A percentile compares a stretch with the other conserved stretches of the same genome.
Conservation (phyloP, 495 filamentous ascomycete species). For the Neurospora terricola region DNA sequence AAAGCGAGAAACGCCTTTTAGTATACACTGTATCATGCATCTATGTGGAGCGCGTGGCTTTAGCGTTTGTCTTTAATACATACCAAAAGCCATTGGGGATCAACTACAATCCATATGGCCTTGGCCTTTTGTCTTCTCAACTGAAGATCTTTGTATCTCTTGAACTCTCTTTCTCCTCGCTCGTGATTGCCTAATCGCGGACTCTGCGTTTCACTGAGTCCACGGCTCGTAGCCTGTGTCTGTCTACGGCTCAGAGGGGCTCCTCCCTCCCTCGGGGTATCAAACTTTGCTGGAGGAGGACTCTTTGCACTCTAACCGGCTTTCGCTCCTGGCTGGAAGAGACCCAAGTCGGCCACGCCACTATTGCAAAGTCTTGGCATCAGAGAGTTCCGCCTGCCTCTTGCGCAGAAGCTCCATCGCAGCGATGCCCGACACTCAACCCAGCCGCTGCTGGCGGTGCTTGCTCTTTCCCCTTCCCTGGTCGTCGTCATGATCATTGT, state of each 20-base stretch:
- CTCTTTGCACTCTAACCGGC: neutral
- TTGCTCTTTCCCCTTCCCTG: neutral
- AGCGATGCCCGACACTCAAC: neutral
- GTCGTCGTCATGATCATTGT: neutral
- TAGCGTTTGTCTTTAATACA: neutral
- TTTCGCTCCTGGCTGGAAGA: neutral
- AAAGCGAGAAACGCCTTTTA: neutral
- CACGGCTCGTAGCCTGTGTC: neutral
- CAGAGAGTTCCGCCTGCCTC: neutral
- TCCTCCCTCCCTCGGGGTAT: neutral
- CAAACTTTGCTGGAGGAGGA: neutral
- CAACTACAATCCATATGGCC: neutral
- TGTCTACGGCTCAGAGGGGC: neutral
- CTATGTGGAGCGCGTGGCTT: neutral
- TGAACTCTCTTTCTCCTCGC: neutral
- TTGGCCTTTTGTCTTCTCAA: neutral
- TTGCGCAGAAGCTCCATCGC: neutral
- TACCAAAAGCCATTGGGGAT: neutral
- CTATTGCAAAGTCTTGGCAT: neutral
- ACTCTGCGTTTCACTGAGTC: neutral
- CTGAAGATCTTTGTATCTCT: neutral
- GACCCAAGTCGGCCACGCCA: neutral
- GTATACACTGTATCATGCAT: neutral
- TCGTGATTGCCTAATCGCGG: neutral
- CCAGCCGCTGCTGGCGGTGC: neutral